Conservation (phyloP, 768 basidiomycete species). For the Lactifluus echinatus region DNA sequence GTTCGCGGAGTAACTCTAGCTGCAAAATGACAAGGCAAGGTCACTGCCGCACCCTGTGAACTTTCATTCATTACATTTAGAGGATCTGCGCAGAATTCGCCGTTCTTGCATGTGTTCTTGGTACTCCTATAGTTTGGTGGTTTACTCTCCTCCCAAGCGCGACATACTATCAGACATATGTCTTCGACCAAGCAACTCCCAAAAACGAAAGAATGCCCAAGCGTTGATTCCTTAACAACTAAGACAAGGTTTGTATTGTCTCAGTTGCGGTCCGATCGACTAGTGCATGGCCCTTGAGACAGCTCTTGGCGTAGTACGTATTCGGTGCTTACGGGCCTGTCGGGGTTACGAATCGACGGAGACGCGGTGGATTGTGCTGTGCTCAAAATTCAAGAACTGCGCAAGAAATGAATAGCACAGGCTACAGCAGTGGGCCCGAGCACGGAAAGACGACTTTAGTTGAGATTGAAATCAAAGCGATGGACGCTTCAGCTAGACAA, state of each 20-base stretch:
- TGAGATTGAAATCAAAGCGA: no score
- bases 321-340: not conserved
- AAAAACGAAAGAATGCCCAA: no score
- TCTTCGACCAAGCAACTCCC: no score
- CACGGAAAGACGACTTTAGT: no score
- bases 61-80: no score
- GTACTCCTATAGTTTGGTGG: not conserved
- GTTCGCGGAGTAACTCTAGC: not conserved
- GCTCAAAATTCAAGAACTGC: not conserved
- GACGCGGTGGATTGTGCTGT: not conserved
- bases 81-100: no score
- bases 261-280: not conserved
- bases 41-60: not conserved
- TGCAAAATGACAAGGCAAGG: not conserved
- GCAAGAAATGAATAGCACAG: not conserved
- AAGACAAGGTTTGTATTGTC: not conserved
- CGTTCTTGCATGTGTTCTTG: not conserved
- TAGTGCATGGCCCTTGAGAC: not conserved
- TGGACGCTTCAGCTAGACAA: no score
- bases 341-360: not conserved
- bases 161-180: not conserved
- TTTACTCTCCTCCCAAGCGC: no score
- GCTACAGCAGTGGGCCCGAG: no score
- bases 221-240: no score
- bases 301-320: not conserved